Conservation (phyloP, 139 green algal species). For the Picochlorum sp. region DNA sequence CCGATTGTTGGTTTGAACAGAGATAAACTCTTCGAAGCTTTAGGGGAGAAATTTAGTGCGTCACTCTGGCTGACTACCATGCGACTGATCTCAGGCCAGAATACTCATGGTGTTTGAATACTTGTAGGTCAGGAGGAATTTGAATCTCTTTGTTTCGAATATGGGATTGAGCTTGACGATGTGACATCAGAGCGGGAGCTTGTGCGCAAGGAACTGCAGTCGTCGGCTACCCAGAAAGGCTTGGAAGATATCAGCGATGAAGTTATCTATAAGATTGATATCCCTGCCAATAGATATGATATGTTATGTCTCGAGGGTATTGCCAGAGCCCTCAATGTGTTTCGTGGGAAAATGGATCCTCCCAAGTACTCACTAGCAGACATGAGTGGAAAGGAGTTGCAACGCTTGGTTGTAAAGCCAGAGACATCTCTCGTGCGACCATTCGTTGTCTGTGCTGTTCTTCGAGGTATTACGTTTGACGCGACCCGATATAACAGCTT, state of each 20-base stretch:
- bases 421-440: slow-evolving; percentile 91
- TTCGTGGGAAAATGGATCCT: slow-evolving; percentile 50
- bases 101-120: background rate
- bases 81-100: slow-evolving; percentile 2
- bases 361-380: slow-evolving; percentile 72
- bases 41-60: slow-evolving; percentile 84
- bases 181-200: slow-evolving; percentile 92
- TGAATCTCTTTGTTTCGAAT: slow-evolving; percentile 97
- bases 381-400: slow-evolving; percentile 45
- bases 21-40: slow-evolving; percentile 79
- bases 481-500: slow-evolving; percentile 81
- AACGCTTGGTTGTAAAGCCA: slow-evolving; percentile 64
- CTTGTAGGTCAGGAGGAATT: slow-evolving; percentile 93
- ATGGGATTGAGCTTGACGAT: slow-evolving; percentile 98
- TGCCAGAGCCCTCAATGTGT: slow-evolving; percentile 90
- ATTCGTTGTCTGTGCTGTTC: slow-evolving; percentile 90
- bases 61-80: background rate
- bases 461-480: slow-evolving; percentile 84
- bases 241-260: slow-evolving; percentile 55
- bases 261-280: slow-evolving; percentile 99
- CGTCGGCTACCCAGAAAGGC: slow-evolving; percentile 6
- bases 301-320: slow-evolving; percentile 99
- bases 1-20: slow-evolving; percentile 80
- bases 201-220: slow-evolving; percentile 75
- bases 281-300: slow-evolving; percentile 98